A percentile compares a stretch with the other conserved stretches of the same genome.
Conservation (phyloP, 495 filamentous ascomycete genomes). For the Eremomyces bilateralis region DNA sequence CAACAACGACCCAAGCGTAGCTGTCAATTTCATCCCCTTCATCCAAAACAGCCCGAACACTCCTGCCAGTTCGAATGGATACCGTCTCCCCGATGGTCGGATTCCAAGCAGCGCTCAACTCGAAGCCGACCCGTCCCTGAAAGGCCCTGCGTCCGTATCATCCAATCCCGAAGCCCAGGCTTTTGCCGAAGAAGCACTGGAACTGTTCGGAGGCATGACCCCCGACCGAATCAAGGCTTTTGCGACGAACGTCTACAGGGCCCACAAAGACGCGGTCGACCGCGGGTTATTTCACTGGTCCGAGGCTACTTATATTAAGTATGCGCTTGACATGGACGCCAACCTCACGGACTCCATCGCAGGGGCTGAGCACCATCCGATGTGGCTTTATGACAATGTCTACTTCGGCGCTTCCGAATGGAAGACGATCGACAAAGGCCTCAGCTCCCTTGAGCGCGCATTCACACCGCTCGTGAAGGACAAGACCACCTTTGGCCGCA, state of each 20-base stretch:
- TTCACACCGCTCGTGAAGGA: slow-evolving; percentile 37
- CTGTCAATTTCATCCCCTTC: slow-evolving; percentile 46
- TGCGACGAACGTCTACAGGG: slow-evolving; percentile 38
- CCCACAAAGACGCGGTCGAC: slow-evolving; percentile 29
- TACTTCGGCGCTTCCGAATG: slow-evolving; percentile 39
- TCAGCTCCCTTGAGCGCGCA: slow-evolving; percentile 35
- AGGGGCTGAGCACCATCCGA: slow-evolving; percentile 7
- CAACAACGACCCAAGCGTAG: slow-evolving; percentile 24
- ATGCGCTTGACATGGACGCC: slow-evolving; percentile 29
- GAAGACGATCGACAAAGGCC: slow-evolving; percentile 42
- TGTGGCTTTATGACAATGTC: slow-evolving; percentile 24
- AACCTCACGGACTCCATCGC: slow-evolving; percentile 33
- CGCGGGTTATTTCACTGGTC: slow-evolving; percentile 31
- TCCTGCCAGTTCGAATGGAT: slow-evolving; percentile 24
- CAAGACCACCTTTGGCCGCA: slow-evolving; percentile 30
- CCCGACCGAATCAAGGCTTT: slow-evolving; percentile 21
- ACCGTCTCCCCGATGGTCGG: slow-evolving; percentile 27
- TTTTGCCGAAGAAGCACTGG: slow-evolving; percentile 19
- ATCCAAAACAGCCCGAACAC: slow-evolving; percentile 32
- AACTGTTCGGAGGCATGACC: slow-evolving; percentile 10
- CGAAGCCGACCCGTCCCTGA: slow-evolving; percentile 12
- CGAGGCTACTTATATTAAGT: slow-evolving; percentile 37
- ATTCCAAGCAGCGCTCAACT: slow-evolving; percentile 22
- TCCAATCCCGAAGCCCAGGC: slow-evolving; percentile 19
- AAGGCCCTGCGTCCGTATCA: slow-evolving; percentile 14